These are phyloP conservation scores for Trichoderma guizhouense DNA, from an alignment of 2,329 filamentous ascomycete species.

Conservation along the genomic window DNA sequence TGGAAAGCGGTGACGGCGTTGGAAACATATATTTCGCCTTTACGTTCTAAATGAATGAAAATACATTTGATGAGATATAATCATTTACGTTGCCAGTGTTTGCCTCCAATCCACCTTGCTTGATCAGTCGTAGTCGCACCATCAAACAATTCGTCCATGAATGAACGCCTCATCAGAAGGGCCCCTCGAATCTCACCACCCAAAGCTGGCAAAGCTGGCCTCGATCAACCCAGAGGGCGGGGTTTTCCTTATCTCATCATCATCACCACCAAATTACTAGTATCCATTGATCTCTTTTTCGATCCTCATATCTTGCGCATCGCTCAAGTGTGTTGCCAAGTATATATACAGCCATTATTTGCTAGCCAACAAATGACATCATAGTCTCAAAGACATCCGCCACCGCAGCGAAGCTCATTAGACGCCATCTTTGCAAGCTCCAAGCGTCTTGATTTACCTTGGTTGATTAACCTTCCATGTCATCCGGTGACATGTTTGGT, in stretches of 20 bases:
- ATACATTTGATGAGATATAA: too few species aligned
- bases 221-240: not conserved
- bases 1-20: not conserved
- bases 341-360: not conserved
- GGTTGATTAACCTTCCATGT: not conserved
- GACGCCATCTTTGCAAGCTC: not conserved
- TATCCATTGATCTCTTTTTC: not conserved
- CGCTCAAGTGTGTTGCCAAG: not conserved
- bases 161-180: not conserved
- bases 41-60: not conserved
- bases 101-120: not conserved
- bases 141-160: not conserved
- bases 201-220: not conserved
- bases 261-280: not conserved
- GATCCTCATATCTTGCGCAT: not conserved
- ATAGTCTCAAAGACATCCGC: slow-evolving; percentile 24
- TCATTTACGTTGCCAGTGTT: not conserved
- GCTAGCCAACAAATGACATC: slow-evolving; percentile 32
- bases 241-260: not conserved
- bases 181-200: not conserved
- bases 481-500: not conserved
- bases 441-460: not conserved
- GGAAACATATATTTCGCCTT: not conserved
- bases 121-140: not conserved
- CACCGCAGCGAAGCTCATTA: not conserved